phyloP scores from a whole-genome alignment of 2,329 filamentous ascomycete species.

The Penicillium sp. region DNA sequence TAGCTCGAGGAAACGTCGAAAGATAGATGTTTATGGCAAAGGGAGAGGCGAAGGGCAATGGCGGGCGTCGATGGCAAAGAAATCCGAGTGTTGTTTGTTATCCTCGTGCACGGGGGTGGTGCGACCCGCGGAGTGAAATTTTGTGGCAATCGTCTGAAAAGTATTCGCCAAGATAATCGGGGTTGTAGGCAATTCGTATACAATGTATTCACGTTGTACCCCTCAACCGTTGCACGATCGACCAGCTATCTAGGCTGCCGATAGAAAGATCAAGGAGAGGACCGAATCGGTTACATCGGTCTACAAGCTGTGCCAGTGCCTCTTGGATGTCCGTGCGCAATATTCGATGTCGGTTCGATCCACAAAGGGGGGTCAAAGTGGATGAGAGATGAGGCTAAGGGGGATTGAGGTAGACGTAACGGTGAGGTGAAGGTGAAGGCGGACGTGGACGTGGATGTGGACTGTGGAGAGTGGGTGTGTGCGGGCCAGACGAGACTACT shows the following conservation, averaged over 20 bases:
- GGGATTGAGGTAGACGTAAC: neutral
- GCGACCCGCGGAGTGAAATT: neutral
- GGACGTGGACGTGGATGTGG: conserved; percentile 1
- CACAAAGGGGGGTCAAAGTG: conserved; percentile 4
- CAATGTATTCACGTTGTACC: conserved; percentile 3
- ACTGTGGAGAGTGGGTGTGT: conserved; percentile 10
- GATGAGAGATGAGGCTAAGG: conserved; percentile 9
- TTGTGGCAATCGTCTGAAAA: neutral
- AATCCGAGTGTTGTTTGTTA: neutral
- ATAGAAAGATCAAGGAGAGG: conserved; percentile 10
- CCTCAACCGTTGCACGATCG: conserved; percentile 10
- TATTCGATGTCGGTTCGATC: conserved; percentile 8
- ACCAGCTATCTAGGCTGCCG: conserved; percentile 9
- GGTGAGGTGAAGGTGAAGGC: neutral
- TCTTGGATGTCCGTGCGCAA: conserved; percentile 18
- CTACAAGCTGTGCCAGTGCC: conserved; percentile 10
- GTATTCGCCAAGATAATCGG: neutral
- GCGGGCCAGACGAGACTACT: conserved; percentile 2
- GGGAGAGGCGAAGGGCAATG: neutral
- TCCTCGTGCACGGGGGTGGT: neutral
- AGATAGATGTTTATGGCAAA: conserved; percentile 1
- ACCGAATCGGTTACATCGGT: conserved; percentile 20
- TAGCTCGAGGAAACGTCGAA: neutral
- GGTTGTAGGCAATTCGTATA: neutral
- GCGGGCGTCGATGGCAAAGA: conserved; percentile 6